Conservation (phyloP, 2,329 filamentous ascomycete genomes). For the Neopestalotiopsis clavispora region DNA sequence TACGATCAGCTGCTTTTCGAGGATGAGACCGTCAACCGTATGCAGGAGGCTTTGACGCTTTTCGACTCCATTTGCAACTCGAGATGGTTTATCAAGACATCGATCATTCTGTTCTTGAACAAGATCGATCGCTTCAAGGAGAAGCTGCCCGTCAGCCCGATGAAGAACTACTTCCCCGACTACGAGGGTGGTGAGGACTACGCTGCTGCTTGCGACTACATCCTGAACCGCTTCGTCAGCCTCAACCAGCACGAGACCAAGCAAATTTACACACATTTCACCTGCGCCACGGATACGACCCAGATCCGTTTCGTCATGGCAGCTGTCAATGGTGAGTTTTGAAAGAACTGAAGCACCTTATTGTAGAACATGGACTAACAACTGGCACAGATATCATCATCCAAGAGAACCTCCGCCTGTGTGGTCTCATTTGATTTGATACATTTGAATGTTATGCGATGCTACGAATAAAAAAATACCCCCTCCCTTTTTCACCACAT, state of each 20-base stretch:
- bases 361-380: slow-evolving; percentile 12
- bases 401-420: slow-evolving; percentile 97
- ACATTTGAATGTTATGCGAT: slow-evolving; percentile 71
- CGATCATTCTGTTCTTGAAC: slow-evolving; percentile 85
- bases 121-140: slow-evolving; percentile 91
- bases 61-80: slow-evolving; percentile 91
- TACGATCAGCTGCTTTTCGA: slow-evolving; percentile 97
- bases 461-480: slow-evolving; percentile 23
- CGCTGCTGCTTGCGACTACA: slow-evolving; percentile 95
- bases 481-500: slow-evolving; percentile 25
- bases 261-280: slow-evolving; percentile 99
- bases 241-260: slow-evolving; percentile 99
- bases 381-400: slow-evolving; percentile 88
- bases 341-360: slow-evolving; percentile 16
- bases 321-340: slow-evolving; percentile 88
- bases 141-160: slow-evolving; percentile 81
- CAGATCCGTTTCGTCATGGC: slow-evolving; percentile 99
- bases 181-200: slow-evolving; percentile 97
- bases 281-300: slow-evolving; percentile 96
- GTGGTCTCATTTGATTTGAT: slow-evolving; percentile 80
- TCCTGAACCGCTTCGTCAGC: slow-evolving; percentile 96
- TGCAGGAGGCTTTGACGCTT: slow-evolving; percentile 86
- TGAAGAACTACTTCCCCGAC: slow-evolving; percentile 88
- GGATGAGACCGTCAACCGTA: slow-evolving; percentile 94
- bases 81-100: slow-evolving; percentile 88